Evolutionary conservation across 352 stramenopile species (phyloP), one percentile per base, ranked within the genome.

Genomic region (Globisporangium abappressorium): DNA sequence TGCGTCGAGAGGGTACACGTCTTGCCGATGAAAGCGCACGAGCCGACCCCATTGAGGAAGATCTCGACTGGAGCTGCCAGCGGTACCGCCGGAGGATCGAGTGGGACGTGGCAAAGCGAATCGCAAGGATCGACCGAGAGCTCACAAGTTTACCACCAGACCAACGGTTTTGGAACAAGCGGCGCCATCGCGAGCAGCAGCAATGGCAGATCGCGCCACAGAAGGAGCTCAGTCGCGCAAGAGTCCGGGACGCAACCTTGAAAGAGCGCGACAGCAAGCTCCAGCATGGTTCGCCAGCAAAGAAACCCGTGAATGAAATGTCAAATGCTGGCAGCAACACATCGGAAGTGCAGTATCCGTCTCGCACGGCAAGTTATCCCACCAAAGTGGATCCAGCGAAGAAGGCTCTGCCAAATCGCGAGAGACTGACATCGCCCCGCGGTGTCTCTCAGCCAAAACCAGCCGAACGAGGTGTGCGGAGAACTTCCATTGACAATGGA

Each of bases 61-160:
- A 56, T 11, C 15, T 57, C 12, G 49, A 66, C 30, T 72, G 66
- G 64, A 74, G 59, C 64, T 63, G 22, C 38, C 74, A 72, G 63
- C 67, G 75, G 4, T 76, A 78, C 62, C 80, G 74, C 38, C 66
- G 76, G 0, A 74, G 78, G 20, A 49, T 93, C 59, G 81, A 90
- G 59, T 93, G 82, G 85, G 85, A 93, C 71, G 81, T 93, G 30
- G 70, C 85, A 51, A 79, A 80, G 64, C 78, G 85, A 6, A 91
- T 91, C 53, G 85, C 85, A 2, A 81, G 85, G 5, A 80, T 93
- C 20, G 82, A 91, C 24, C 71, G 81, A 14, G 82, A 91, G 59
- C 68, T 91, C 71, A 73, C 73, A 59, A 73, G 72, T 36, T 72
- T 84, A 64, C 78, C 82, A 5, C 77, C 69, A 28, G 63, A 63